phyloP scores from a whole-genome alignment of 371 early-diverging fungal species.

The Actinomortierella ambigua region DNA sequence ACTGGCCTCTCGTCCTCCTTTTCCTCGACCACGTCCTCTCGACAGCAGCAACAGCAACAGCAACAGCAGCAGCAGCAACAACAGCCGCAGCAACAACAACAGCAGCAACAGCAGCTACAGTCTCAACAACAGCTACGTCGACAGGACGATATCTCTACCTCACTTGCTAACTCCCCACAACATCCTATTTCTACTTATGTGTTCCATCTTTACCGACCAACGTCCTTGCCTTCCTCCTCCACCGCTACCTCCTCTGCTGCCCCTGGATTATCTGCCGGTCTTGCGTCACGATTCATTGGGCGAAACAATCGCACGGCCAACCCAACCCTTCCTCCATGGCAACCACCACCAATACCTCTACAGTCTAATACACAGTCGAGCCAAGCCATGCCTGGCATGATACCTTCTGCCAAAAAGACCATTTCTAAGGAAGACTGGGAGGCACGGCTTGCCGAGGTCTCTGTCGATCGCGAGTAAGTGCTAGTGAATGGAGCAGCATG shows the following conservation, averaged over 20 bases:
- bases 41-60: neutral
- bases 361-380: slow-evolving; percentile 40
- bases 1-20: slow-evolving; percentile 6
- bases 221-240: slow-evolving; percentile 7
- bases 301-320: slow-evolving; percentile 9
- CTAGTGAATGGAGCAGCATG: no score
- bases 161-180: no score
- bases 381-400: slow-evolving; percentile 15
- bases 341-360: neutral
- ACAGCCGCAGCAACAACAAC: neutral
- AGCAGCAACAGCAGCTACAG: neutral
- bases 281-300: neutral
- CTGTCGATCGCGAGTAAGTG: slow-evolving; percentile 70
- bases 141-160: slow-evolving; percentile 2
- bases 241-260: slow-evolving; percentile 13
- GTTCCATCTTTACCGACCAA: neutral
- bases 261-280: no score
- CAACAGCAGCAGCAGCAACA: neutral
- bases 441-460: slow-evolving; percentile 59
- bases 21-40: slow-evolving; percentile 8
- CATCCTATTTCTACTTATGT: no score
- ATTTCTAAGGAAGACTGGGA: slow-evolving; percentile 69
- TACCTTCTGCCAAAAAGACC: slow-evolving; percentile 50
- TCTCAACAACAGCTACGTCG: slow-evolving; percentile 6
- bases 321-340: neutral